A percentile compares a stretch with the other conserved stretches of the same genome.
phyloP scores from a whole-genome alignment of 345 rosid genomes.

The Laguncularia racemosa region DNA sequence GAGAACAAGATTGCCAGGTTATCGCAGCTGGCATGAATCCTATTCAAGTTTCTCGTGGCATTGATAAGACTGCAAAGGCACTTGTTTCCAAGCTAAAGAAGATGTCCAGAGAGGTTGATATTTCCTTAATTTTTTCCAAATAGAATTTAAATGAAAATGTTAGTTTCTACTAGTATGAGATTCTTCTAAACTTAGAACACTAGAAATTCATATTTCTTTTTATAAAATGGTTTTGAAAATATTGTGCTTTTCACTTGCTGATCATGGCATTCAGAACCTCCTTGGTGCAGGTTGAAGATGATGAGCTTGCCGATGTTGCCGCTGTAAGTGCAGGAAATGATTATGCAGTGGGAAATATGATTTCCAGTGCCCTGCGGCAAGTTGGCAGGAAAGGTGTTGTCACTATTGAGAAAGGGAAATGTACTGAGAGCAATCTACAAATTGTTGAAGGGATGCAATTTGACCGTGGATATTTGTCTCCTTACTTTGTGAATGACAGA shows the following conservation, averaged over 20 bases:
- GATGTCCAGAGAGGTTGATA: conserved; percentile 75
- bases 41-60: conserved; percentile 72
- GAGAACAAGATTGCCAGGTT: conserved; percentile 39
- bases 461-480: conserved; percentile 77
- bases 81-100: conserved; percentile 80
- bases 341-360: conserved; percentile 63
- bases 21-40: conserved; percentile 84
- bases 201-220: not conserved
- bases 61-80: conserved; percentile 63
- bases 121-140: not conserved
- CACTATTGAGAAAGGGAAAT: conserved; percentile 64
- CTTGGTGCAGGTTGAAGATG: conserved; percentile 59
- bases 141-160: too few species aligned
- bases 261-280: conserved; percentile 5
- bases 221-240: not conserved
- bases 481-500: conserved; percentile 70
- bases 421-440: conserved; percentile 45
- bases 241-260: not conserved
- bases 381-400: conserved; percentile 75
- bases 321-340: conserved; percentile 91
- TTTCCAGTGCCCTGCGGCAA: conserved; percentile 49
- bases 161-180: too few species aligned
- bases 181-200: not conserved
- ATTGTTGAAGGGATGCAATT: conserved; percentile 92
- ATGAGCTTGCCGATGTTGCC: conserved; percentile 82